Evolutionary conservation across 2,329 filamentous ascomycete genomes (phyloP).

Genomic region (Delphinella strobiligena): DNA sequence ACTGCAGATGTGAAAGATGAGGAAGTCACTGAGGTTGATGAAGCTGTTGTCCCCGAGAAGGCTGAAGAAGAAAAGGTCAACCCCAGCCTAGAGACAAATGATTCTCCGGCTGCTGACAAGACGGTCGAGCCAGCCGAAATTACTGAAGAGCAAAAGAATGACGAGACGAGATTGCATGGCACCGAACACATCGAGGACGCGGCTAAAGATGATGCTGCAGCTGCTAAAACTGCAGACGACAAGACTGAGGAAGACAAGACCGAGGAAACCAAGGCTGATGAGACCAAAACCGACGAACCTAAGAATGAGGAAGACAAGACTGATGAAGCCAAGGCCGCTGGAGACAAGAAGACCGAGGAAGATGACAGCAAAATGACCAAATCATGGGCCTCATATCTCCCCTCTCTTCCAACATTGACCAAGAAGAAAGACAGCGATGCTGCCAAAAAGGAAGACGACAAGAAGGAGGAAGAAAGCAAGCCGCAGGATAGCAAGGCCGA

Average conservation of each 20-base stretch:
- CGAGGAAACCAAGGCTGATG: conserved; percentile 1
- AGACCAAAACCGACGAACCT: conserved; percentile 16
- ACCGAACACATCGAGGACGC: too few species aligned
- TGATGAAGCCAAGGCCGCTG: conserved; percentile 15
- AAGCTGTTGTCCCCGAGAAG: conserved; percentile 10
- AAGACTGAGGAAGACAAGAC: conserved; percentile 1
- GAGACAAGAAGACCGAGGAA: conserved; percentile 8
- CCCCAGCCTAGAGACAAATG: too few species aligned
- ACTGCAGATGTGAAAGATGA: conserved; percentile 20
- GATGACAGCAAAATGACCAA: background rate
- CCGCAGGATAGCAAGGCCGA: background rate
- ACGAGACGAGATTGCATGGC: too few species aligned
- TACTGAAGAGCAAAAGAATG: background rate
- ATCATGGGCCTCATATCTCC: background rate
- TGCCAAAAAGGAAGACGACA: conserved; percentile 21
- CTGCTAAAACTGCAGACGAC: background rate
- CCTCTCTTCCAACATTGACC: background rate
- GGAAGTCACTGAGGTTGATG: conserved; percentile 10
- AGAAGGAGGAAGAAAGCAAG: background rate
- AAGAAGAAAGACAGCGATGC: background rate
- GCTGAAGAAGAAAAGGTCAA: conserved; percentile 15
- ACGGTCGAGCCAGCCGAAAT: background rate
- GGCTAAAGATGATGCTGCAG: too few species aligned
- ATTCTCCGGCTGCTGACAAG: background rate
- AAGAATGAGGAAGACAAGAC: conserved; percentile 3